Base-by-base conservation (phyloP, 768 basidiomycete species). In the Boletus bicolor region DNA sequence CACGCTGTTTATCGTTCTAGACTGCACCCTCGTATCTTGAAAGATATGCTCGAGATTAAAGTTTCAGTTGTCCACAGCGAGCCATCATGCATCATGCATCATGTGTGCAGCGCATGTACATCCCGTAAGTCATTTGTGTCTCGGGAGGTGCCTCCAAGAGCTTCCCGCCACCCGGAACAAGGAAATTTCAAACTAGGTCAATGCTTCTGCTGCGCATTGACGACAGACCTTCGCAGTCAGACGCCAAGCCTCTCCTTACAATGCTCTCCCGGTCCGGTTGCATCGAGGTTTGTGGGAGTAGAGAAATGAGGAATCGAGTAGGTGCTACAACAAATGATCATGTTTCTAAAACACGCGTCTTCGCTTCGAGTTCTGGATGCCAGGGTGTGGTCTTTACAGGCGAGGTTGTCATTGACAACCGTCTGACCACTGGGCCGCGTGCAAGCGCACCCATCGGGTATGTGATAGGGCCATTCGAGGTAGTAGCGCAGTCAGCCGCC, bases 1-100 rank as follows among this genome's bases (percentile, higher is more conserved):
- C 53, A 48, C 58, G 47, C 55, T 37, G 0, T 24, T 44, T 46
- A 47, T 38, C 38, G 34, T 37, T 44, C 43, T 21, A 28, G 34
- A 34, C 38, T 11, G 11, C 14, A 48, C 38, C 32, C 35, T 14
- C 44, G 24, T 59, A 63, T 63, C 60, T 57, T 10, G 21, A 36
- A 2, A 54, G 64, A 66, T 63, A 60, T 15, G 38, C 51, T 56
- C 56, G 6, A 44, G 54, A 59, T 64, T 62, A 56, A 53, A 47
- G 64, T 61, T 59, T 55, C 53, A 54, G 21, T 26, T 19, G 3
- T 30, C 48, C 32, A 14, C 48, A 47, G 54, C 28, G 24, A 50
- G 60, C 37, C 8, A 49, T 53, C 56, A 24, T 24, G 21, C 21
- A 24, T 24, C 21, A 24, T 24, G 21, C 21, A 24, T 24, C 21